Evolutionary conservation across 495 filamentous ascomycete species (phyloP).

Genomic region (Aspergillus wentii): DNA sequence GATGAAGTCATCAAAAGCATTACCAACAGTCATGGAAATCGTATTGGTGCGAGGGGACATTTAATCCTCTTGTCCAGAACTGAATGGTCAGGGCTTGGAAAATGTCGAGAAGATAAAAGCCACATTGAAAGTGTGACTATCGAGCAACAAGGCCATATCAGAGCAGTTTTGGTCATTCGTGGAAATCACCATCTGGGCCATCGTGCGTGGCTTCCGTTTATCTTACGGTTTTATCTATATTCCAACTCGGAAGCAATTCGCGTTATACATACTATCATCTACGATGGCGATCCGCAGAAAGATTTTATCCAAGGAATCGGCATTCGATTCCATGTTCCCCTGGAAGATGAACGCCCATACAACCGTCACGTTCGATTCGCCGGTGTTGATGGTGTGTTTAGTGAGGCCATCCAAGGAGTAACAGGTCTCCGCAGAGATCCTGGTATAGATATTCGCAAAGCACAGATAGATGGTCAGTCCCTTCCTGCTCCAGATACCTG

Average conservation of each 20-base stretch:
- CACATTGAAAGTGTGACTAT: no score
- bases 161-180: no score
- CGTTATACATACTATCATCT: slow-evolving; percentile 32
- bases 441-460: slow-evolving; percentile 20
- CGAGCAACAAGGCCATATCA: no score
- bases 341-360: slow-evolving; percentile 30
- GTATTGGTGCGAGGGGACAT: no score
- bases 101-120: no score
- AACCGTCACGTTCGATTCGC: slow-evolving; percentile 36
- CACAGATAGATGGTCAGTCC: slow-evolving; percentile 29
- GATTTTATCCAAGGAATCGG: slow-evolving; percentile 35
- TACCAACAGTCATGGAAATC: no score
- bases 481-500: slow-evolving; percentile 27
- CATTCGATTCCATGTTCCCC: slow-evolving; percentile 33
- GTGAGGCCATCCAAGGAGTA: slow-evolving; percentile 39
- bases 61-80: no score
- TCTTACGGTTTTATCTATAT: slow-evolving; percentile 40
- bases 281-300: slow-evolving; percentile 26
- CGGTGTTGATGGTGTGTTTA: slow-evolving; percentile 29
- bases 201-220: slow-evolving; percentile 40
- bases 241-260: slow-evolving; percentile 32
- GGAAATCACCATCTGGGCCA: slow-evolving; percentile 17
- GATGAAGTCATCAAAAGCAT: no score
- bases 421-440: slow-evolving; percentile 38
- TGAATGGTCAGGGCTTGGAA: no score